These are phyloP conservation scores for Syzygium syzygioides DNA, from an alignment of 441 rosid species.

Conservation along the genomic window DNA sequence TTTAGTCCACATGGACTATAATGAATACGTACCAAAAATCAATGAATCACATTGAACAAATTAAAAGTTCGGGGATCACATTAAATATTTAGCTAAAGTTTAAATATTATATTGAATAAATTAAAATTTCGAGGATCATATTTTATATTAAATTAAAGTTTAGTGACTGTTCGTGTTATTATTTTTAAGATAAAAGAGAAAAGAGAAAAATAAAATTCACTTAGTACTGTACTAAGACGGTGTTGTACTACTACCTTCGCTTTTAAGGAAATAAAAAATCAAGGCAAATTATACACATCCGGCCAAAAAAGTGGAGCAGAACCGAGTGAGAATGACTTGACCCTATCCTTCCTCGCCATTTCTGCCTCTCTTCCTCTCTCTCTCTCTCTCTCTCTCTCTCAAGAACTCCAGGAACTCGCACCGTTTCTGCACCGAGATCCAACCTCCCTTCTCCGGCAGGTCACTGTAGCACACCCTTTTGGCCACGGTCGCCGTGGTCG, in stretches of 20 bases:
- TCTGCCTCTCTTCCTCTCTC: not conserved
- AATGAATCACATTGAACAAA: too few species aligned
- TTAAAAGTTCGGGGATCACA: too few species aligned
- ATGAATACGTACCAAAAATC: too few species aligned
- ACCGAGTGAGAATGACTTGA: not conserved
- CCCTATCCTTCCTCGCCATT: not conserved
- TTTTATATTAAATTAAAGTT: too few species aligned
- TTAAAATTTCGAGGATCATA: too few species aligned
- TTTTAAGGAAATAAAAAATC: not conserved
- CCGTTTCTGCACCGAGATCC: not conserved
- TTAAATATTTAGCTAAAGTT: too few species aligned
- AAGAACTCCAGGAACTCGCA: not conserved
- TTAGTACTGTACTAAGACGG: not conserved
- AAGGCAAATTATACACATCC: not conserved
- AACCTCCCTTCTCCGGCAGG: not conserved
- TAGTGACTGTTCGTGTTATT: too few species aligned
- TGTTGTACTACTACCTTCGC: not conserved
- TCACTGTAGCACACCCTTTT: not conserved
- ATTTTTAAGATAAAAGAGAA: too few species aligned
- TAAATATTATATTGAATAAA: too few species aligned
- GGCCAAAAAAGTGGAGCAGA: not conserved
- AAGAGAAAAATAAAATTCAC: too few species aligned
- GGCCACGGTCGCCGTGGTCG: not conserved
- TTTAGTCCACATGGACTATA: too few species aligned
- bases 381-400: not conserved